A percentile compares a stretch with the other conserved stretches of the same genome.
phyloP scores from a whole-genome alignment of 108 stramenopile genomes.

The Epithemia pelagica region DNA sequence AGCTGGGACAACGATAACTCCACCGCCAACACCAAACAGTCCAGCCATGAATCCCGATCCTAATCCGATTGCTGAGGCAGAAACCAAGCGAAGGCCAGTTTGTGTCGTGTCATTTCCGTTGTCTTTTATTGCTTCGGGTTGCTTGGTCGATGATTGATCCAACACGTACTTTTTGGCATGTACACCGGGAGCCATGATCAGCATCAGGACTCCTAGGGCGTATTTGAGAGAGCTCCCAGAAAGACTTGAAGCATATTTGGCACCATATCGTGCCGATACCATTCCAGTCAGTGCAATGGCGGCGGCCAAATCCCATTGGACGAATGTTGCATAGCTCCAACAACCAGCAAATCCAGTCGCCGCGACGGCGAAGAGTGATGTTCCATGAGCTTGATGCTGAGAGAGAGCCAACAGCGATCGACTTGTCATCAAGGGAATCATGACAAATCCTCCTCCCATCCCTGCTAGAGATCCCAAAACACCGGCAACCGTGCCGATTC shows the following conservation, averaged over 20 bases:
- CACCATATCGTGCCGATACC: constrained; percentile 72
- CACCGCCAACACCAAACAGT: constrained; percentile 91
- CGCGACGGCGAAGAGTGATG: constrained; percentile 81
- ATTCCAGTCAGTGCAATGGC: constrained; percentile 71
- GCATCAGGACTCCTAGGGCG: constrained; percentile 79
- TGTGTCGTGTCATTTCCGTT: background rate
- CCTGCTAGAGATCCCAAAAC: constrained; percentile 77
- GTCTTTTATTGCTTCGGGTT: background rate
- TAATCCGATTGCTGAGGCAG: constrained; percentile 43
- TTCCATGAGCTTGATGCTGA: constrained; percentile 91
- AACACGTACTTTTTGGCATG: constrained; percentile 57
- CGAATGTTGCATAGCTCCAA: constrained; percentile 57
- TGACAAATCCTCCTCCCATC: constrained; percentile 91
- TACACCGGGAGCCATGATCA: constrained; percentile 77
- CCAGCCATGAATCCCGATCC: constrained; percentile 71
- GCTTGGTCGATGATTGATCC: background rate
- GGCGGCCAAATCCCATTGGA: constrained; percentile 65
- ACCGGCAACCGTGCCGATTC: constrained; percentile 74
- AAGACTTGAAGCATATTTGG: constrained; percentile 38
- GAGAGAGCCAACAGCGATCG: constrained; percentile 43
- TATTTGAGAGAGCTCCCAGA: constrained; percentile 39
- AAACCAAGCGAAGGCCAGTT: constrained; percentile 16
- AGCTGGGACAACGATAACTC: constrained; percentile 83
- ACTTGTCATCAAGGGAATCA: constrained; percentile 64
- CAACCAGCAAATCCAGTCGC: constrained; percentile 87